phyloP scores from a whole-genome alignment of 1,284 basidiomycete genomes.

The Volvariella surrecta region DNA sequence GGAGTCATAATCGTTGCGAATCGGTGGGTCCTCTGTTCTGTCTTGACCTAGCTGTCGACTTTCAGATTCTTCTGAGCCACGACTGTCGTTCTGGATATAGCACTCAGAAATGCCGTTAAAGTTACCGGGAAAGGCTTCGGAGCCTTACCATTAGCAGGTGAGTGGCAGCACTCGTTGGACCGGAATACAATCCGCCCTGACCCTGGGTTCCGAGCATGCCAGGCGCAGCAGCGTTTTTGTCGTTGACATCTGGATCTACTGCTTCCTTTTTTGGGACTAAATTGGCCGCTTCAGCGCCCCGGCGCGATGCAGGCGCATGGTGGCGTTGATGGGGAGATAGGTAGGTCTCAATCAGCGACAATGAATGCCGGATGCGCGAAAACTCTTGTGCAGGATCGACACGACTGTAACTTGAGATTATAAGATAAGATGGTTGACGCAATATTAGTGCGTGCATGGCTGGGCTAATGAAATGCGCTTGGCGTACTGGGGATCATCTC shows the following conservation, averaged over 20 bases:
- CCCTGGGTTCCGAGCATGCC: constrained; percentile 58
- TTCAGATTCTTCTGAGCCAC: constrained; percentile 43
- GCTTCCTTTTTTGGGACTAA: constrained; percentile 46
- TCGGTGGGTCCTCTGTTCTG: constrained; percentile 30
- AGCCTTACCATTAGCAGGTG: constrained; percentile 51
- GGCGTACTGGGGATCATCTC: constrained; percentile 50
- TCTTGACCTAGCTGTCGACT: constrained; percentile 41
- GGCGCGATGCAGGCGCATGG: constrained; percentile 24
- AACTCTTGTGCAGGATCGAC: constrained; percentile 69
- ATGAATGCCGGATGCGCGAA: constrained; percentile 62
- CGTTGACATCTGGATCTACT: constrained; percentile 35
- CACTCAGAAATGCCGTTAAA: constrained; percentile 9
- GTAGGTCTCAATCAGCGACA: constrained; percentile 63
- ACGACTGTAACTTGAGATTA: constrained; percentile 38
- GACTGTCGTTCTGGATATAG: constrained; percentile 30
- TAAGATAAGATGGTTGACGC: background rate
- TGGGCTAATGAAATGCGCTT: constrained; percentile 3
- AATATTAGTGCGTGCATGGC: background rate
- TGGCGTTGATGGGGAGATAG: constrained; percentile 44
- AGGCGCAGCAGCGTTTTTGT: constrained; percentile 39
- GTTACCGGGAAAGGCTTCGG: constrained; percentile 8
- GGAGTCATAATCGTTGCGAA: constrained; percentile 53
- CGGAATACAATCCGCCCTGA: constrained; percentile 61
- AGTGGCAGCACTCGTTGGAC: constrained; percentile 61
- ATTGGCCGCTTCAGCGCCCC: constrained; percentile 23